Conservation (phyloP, 306 rosid genomes). For the Sophora flavescens region DNA sequence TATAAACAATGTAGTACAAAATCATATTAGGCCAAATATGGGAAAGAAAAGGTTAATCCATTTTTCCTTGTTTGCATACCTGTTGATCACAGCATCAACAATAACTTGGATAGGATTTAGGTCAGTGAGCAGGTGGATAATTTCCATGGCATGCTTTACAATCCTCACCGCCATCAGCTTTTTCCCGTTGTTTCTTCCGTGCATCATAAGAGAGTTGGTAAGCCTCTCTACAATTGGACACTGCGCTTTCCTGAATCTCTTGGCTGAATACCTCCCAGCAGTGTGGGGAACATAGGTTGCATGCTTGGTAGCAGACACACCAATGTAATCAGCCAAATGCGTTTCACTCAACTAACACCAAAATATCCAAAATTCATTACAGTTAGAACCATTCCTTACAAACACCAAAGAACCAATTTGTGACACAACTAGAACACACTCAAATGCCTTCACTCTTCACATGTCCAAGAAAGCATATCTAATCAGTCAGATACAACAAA, state of each 20-base stretch:
- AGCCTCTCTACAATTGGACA: constrained; percentile 56
- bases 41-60: not conserved
- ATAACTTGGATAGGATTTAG: constrained; percentile 51
- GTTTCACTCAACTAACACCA: constrained; percentile 46
- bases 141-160: constrained; percentile 51
- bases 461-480: not conserved
- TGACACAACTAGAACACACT: not conserved
- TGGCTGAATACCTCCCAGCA: constrained; percentile 52
- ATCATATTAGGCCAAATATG: not conserved
- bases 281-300: constrained; percentile 53
- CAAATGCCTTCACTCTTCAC: not conserved
- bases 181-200: constrained; percentile 50
- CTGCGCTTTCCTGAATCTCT: constrained; percentile 53
- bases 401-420: not conserved
- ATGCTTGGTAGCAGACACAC: constrained; percentile 48
- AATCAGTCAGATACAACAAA: not conserved
- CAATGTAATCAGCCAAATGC: constrained; percentile 45
- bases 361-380: no score
- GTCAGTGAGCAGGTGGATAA: constrained; percentile 53
- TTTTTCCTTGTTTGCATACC: constrained; percentile 35
- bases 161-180: constrained; percentile 53
- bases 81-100: constrained; percentile 50
- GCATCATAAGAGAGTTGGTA: constrained; percentile 55
- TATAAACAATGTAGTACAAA: not conserved
- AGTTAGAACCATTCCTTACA: not conserved